Base-by-base conservation (phyloP, 2,329 filamentous ascomycete genomes). In the Xylariaceae sp. region DNA sequence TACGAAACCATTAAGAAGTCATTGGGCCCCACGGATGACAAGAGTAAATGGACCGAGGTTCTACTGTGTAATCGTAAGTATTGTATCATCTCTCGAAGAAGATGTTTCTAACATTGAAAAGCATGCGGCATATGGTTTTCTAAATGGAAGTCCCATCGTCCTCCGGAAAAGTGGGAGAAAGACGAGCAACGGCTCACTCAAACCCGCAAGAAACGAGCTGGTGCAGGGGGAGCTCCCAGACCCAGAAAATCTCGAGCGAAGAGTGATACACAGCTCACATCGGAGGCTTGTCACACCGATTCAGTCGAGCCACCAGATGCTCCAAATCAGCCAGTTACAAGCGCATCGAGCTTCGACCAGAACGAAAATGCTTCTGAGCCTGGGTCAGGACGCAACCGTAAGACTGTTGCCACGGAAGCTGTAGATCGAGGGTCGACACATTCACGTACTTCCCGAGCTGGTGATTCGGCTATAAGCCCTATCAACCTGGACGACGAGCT, bases 81-180 rank as follows among this genome's bases (percentile, higher is more conserved):
- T 31, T 50, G 18, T 43, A n/a, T n/a, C 52, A 28, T 17, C 2
- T 17, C 34, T 49, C 47, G 45, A 48, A 53, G 44, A 34, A 48
- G 60, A 69, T 69, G 60, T 70, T 55, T 51, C 49, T 46, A 34
- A 50, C 22, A 60, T 47, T 33, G 13, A 5, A 45, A 33, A 86
- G 82, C 93, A 53, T 99, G 94, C 68, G 94, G 94, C 16, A 84
- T 99, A 40, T 99, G 91, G 90, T 86, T 99, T 61, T 85, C 86
- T 55, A 97, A 97, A 66, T 90, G 88, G 70, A 90, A 89, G 65
- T 80, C 75, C 19, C 94, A 96, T 75, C 86, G 94, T 9, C 94
- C 94, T 2, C 77, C 84, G 48, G 84, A 93, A 55, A 85, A 87
- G 59, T 99, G 93, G 93, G 87, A 87, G 59, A 89, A 83, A 57